Evolutionary conservation across 1,139 yeast genomes (phyloP), one percentile per base, ranked within the genome.

Genomic region (Hyphopichia pseudoburtonii): DNA sequence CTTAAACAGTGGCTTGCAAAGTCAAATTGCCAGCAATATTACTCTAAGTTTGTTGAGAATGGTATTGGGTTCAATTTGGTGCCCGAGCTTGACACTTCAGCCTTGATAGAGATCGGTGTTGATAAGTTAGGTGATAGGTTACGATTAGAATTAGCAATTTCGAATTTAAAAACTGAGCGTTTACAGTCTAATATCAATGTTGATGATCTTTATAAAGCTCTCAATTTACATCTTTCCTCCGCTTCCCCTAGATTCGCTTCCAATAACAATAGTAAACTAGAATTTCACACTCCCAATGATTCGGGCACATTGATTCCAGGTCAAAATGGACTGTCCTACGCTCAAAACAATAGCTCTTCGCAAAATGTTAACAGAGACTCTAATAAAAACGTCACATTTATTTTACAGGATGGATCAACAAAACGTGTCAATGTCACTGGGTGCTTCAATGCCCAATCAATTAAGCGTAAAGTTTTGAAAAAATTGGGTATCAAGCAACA

Each of bases 121-220:
- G 48, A 49, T 15, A 83, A 79, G 47, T 76, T 92, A 8, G 97
- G 97, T 1, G 97, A 92, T 56, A 66, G 97, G 24, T 69, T 92
- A 25, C 67, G 83, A 24, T 56, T 87, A 7, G 80, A 79, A 47
- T 64, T 79, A 16, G 80, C 83, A 39, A 64, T 81, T 24, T 56
- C 69, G 36, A 59, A 66, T 37, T 41, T 76, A 45, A 62, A 70
- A 47, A 49, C 68, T 3, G 68, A 70, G 29, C 49, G 54, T 22
- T 53, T 77, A n/a, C 56, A 54, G 44, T 52, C 60, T 18, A 43
- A 55, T 11, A 48, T 76, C 22, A 59, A 62, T 18, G 50, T 64
- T 30, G 64, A 57, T 35, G 66, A 64, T 3, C 40, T 70, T 17
- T 56, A 49, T 39, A 43, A 37, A 32, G 47, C 61, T 43, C 55